phyloP scores from a whole-genome alignment of 148 eudicot genomes.

The Camellia granthamiana region DNA sequence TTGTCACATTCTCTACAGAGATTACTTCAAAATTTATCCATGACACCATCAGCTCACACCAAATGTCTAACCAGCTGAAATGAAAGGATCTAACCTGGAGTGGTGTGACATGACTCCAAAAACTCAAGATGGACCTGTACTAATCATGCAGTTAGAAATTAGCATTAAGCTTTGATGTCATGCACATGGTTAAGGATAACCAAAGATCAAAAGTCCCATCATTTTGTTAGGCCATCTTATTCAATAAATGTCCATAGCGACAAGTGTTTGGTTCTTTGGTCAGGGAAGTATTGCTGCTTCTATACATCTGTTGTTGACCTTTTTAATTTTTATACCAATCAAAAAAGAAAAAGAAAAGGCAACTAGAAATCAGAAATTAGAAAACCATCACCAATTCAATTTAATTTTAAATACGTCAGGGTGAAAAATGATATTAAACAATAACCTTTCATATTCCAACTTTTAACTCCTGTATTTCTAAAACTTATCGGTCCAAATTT shows the following conservation, averaged over 20 bases:
- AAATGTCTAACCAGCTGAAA: background rate
- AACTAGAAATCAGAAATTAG: background rate
- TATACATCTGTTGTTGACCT: background rate
- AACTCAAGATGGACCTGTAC: background rate
- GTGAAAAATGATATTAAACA: background rate
- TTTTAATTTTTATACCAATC: background rate
- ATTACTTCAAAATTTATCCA: background rate
- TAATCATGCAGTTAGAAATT: background rate
- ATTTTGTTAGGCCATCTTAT: background rate
- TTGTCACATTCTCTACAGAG: background rate
- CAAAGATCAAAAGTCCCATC: background rate
- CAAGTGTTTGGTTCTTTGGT: background rate
- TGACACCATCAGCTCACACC: slow-evolving; percentile 5
- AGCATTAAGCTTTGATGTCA: background rate
- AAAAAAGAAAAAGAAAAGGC: background rate
- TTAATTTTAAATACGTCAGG: background rate
- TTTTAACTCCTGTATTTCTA: background rate
- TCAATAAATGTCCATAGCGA: background rate
- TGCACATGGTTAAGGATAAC: background rate
- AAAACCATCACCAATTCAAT: background rate
- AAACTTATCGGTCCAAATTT: background rate
- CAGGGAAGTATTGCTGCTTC: background rate
- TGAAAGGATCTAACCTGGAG: background rate
- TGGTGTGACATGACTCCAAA: background rate
- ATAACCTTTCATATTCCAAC: background rate